phyloP scores from a whole-genome alignment of 1,284 basidiomycete species.

The Melampsora abietis-canadensis region DNA sequence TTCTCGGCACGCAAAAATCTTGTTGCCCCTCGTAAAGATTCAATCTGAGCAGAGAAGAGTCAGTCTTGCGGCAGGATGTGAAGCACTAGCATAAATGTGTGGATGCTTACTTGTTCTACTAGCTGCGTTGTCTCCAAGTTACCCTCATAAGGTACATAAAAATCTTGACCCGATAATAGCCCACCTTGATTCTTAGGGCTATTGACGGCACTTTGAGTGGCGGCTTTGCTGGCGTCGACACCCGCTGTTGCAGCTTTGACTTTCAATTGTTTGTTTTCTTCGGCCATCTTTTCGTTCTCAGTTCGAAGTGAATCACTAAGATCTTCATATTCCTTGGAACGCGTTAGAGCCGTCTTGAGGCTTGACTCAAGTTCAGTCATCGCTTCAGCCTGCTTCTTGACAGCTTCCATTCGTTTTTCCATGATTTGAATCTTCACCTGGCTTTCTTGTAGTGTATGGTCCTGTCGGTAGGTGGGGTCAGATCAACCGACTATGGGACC shows the following conservation, averaged over 20 bases:
- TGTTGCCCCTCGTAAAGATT: conserved; percentile 81
- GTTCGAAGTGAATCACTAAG: conserved; percentile 87
- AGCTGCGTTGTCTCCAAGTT: conserved; percentile 79
- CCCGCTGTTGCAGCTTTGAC: background rate
- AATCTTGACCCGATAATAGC: conserved; percentile 53
- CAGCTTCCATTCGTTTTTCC: conserved; percentile 82
- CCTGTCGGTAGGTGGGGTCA: conserved; percentile 57
- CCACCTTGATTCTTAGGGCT: conserved; percentile 15
- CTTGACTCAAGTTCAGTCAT: conserved; percentile 70
- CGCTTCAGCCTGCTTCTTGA: conserved; percentile 77
- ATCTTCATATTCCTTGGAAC: conserved; percentile 65
- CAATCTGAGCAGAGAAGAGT: conserved; percentile 62
- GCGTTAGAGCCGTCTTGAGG: conserved; percentile 28
- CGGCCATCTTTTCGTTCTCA: conserved; percentile 77
- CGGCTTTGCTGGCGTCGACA: conserved; percentile 40
- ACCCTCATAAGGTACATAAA: conserved; percentile 66
- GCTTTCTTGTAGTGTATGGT: conserved; percentile 83
- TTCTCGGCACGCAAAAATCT: conserved; percentile 88
- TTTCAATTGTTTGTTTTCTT: conserved; percentile 9
- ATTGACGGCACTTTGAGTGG: conserved; percentile 33
- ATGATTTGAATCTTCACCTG: conserved; percentile 89
- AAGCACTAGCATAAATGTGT: conserved; percentile 31
- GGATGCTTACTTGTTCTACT: conserved; percentile 67
- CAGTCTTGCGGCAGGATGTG: background rate
- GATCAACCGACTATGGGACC: conserved; percentile 12